phyloP scores from a whole-genome alignment of 192 early-diverging fungal genomes.

The Linnemannia zychae region DNA sequence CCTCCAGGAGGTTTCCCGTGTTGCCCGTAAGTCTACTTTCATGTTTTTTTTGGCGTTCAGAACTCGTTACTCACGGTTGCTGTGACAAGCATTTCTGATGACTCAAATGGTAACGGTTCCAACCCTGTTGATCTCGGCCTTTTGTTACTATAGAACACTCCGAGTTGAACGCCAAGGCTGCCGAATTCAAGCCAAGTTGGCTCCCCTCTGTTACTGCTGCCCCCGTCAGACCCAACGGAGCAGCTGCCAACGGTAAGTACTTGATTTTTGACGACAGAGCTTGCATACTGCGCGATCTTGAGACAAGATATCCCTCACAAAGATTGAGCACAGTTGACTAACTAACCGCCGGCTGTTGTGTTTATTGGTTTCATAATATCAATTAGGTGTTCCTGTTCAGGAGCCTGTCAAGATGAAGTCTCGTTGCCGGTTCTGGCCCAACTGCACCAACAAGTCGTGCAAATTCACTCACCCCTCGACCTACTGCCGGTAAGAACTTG shows the following conservation, averaged over 20 bases:
- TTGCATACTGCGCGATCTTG: background rate
- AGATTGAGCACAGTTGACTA: too few species aligned
- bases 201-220: background rate
- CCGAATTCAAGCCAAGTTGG: slow-evolving; percentile 52
- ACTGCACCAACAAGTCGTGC: slow-evolving; percentile 68
- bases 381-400: background rate
- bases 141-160: slow-evolving; percentile 35
- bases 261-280: background rate
- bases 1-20: slow-evolving; percentile 49
- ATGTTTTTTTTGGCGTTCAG: background rate
- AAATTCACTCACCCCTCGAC: slow-evolving; percentile 62
- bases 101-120: background rate
- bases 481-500: slow-evolving; percentile 57
- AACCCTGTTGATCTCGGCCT: background rate
- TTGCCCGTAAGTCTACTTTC: slow-evolving; percentile 30
- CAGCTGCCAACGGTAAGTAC: background rate
- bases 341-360: slow-evolving; percentile 1
- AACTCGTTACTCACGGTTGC: background rate
- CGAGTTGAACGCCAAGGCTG: slow-evolving; percentile 48
- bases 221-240: background rate
- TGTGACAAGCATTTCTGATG: background rate
- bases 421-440: slow-evolving; percentile 63
- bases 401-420: slow-evolving; percentile 43
- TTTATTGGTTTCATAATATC: slow-evolving; percentile 4
- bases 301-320: background rate